Evolutionary conservation across 257 asterid genomes (phyloP).

Genomic region (Solanum clarkiae): DNA sequence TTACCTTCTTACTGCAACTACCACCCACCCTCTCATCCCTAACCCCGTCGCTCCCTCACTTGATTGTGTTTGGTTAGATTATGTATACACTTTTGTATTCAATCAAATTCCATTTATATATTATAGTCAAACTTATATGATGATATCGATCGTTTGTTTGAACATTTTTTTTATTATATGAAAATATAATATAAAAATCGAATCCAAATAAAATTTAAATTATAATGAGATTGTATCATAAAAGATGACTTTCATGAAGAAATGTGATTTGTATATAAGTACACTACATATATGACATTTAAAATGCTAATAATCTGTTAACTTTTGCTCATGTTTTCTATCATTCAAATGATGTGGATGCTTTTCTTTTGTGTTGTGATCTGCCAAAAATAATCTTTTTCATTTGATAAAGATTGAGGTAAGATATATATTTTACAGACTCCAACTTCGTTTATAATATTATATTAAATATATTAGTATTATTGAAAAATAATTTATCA

Average conservation of each 20-base stretch:
- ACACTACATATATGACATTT: not conserved
- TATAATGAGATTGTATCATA: not conserved
- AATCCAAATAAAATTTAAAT: not conserved
- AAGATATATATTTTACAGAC: accelerated
- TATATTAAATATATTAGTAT: no score
- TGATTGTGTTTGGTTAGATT: not conserved
- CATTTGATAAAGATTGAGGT: not conserved
- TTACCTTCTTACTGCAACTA: not conserved
- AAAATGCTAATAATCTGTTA: not conserved
- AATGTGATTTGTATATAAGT: not conserved
- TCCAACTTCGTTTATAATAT: no score
- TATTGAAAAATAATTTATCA: not conserved
- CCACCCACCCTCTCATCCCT: not conserved
- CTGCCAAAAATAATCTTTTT: not conserved
- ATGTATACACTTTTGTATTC: not conserved
- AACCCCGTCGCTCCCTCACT: not conserved
- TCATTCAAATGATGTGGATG: not conserved
- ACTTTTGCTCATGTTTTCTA: not conserved
- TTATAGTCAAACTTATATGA: not conserved
- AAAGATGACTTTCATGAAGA: not conserved
- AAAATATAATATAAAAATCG: not conserved
- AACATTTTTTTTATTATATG: not conserved
- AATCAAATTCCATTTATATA: not conserved
- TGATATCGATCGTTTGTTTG: not conserved
- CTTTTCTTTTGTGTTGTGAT: not conserved